Evolutionary conservation across 345 rosid species (phyloP).

Genomic region (Rhizophora apiculata): DNA sequence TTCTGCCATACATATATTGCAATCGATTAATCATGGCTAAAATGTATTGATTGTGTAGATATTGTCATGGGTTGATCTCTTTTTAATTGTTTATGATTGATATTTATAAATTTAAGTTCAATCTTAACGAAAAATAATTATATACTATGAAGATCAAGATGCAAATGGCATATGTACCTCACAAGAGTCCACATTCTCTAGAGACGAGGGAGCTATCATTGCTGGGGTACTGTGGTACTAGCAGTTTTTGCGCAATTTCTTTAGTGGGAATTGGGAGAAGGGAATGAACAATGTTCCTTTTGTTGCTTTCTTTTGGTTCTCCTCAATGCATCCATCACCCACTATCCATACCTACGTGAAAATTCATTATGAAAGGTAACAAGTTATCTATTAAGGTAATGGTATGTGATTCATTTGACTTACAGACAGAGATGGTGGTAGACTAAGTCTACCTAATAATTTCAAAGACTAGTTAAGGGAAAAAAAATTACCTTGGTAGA

Average conservation of each 20-base stretch:
- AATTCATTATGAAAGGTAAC: too few relatives aligned
- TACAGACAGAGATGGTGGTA: too few relatives aligned
- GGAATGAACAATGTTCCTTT: constrained; percentile 62
- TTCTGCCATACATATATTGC: constrained; percentile 32
- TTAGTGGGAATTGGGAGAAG: constrained; percentile 57
- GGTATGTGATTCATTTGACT: too few relatives aligned
- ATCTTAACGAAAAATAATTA: too few relatives aligned
- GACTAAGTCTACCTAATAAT: too few relatives aligned
- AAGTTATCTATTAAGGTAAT: constrained; percentile 11
- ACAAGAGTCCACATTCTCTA: constrained; percentile 70
- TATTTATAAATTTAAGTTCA: too few relatives aligned
- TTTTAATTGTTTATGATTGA: too few relatives aligned
- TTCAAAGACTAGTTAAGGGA: background rate
- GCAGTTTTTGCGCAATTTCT: constrained; percentile 45
- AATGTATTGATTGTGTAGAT: too few relatives aligned
- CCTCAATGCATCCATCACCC: constrained; percentile 45
- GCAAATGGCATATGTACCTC: constrained; percentile 39
- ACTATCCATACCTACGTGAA: constrained; percentile 73
- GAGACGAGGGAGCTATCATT: constrained; percentile 45
- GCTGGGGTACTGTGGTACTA: constrained; percentile 59
- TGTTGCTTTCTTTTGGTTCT: constrained; percentile 52
- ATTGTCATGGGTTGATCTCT: too few relatives aligned
- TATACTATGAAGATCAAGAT: too few relatives aligned
- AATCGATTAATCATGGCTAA: too few relatives aligned
- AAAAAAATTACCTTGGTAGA: constrained; percentile 37